A percentile compares a stretch with the other conserved stretches of the same genome.
phyloP scores from a whole-genome alignment of 2,329 filamentous ascomycete species.

The Cadophora gregata region DNA sequence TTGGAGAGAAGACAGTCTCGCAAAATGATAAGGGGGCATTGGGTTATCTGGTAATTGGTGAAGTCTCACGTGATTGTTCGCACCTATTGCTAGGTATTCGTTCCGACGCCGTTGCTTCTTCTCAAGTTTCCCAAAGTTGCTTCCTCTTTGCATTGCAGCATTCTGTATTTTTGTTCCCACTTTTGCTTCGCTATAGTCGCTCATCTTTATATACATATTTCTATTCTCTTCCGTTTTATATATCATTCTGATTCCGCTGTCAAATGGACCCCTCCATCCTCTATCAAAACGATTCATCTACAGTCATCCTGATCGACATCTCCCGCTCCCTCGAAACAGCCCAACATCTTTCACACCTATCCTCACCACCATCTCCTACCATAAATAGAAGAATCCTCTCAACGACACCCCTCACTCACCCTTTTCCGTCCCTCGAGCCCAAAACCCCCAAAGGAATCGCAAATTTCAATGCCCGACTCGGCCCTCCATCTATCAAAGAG shows the following conservation, averaged over 20 bases:
- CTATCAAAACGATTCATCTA: constrained; percentile 56
- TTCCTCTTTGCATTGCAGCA: no score
- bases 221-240: not conserved
- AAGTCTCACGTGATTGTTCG: constrained; percentile 13
- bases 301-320: constrained; percentile 69
- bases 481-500: constrained; percentile 32
- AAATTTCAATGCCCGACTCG: constrained; percentile 18
- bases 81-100: no score
- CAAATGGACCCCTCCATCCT: constrained; percentile 49
- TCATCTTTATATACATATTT: not conserved
- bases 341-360: constrained; percentile 48
- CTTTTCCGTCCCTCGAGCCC: constrained; percentile 60
- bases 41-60: no score
- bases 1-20: not conserved
- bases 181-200: not conserved
- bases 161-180: not conserved
- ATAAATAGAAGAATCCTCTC: constrained; percentile 48
- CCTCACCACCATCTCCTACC: not conserved
- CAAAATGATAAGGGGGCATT: not conserved
- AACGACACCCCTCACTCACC: constrained; percentile 46
- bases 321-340: constrained; percentile 72
- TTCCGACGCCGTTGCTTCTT: no score
- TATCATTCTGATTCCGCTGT: not conserved
- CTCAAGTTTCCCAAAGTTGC: no score
- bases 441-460: constrained; percentile 49